phyloP scores from a whole-genome alignment of 371 early-diverging fungal genomes.

The Circinella minor region DNA sequence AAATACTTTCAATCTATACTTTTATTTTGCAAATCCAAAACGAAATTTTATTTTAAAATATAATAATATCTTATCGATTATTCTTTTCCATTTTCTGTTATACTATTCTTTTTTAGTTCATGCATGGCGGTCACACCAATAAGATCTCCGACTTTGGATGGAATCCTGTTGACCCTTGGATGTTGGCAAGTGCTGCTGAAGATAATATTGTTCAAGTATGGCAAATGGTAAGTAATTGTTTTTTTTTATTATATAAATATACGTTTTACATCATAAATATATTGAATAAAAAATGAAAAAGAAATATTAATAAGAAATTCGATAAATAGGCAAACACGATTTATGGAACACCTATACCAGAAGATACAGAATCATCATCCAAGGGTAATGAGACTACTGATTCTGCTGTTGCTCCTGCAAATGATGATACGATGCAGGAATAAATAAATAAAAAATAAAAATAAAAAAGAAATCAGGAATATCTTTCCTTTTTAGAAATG shows the following conservation, averaged over 20 bases:
- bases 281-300: too few relatives aligned
- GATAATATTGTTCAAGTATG: slow-evolving; percentile 99
- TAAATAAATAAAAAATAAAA: not conserved
- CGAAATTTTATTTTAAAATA: too few relatives aligned
- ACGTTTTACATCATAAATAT: too few relatives aligned
- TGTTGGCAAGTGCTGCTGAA: slow-evolving; percentile 93
- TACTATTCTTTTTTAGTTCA: slow-evolving; percentile 68
- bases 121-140: slow-evolving; percentile 99
- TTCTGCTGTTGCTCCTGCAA: not conserved
- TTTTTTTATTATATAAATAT: not conserved
- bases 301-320: not conserved
- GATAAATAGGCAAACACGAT: slow-evolving; percentile 13
- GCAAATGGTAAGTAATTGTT: slow-evolving; percentile 83
- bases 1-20: too few relatives aligned
- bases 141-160: slow-evolving; percentile 97
- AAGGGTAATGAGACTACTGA: slow-evolving; percentile 2
- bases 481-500: too few relatives aligned
- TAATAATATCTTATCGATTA: not conserved
- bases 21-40: too few relatives aligned
- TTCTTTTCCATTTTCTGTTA: too few relatives aligned
- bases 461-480: not conserved
- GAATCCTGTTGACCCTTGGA: slow-evolving; percentile 98
- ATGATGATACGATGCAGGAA: slow-evolving; percentile 3
- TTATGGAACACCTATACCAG: slow-evolving; percentile 5
- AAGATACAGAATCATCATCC: not conserved